Evolutionary conservation across 495 filamentous ascomycete species (phyloP).

Genomic region (Neurospora sp.): DNA sequence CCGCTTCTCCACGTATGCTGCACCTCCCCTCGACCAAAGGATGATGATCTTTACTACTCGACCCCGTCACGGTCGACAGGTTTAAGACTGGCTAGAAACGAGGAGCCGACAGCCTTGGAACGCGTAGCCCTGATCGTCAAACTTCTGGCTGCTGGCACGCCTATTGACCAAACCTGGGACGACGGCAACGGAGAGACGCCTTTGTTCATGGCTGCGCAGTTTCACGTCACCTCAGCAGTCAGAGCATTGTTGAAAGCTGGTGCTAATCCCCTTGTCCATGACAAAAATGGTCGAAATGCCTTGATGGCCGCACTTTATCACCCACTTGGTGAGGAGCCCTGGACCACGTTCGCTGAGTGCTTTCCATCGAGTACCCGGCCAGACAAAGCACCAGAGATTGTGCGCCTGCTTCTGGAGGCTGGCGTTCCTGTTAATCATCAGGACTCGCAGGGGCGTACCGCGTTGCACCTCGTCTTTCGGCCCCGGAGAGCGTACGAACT

Average conservation of each 20-base stretch:
- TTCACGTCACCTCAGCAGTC: background rate
- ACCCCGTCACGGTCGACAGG: background rate
- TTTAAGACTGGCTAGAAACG: background rate
- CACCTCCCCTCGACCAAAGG: background rate
- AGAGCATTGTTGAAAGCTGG: background rate
- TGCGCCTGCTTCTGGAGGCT: background rate
- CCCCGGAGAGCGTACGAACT: background rate
- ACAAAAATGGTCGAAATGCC: background rate
- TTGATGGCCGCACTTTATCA: background rate
- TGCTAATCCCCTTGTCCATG: background rate
- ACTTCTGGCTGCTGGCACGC: background rate
- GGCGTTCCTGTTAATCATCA: background rate
- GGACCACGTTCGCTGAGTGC: background rate
- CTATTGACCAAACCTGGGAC: background rate
- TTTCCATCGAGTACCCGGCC: background rate
- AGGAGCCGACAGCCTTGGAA: background rate
- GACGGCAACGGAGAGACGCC: background rate
- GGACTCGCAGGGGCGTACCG: background rate
- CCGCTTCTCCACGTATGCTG: background rate
- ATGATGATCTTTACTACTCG: background rate
- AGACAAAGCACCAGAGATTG: background rate
- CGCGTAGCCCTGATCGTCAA: background rate
- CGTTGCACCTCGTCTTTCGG: background rate
- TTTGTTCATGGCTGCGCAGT: background rate
- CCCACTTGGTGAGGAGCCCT: background rate